Base-by-base conservation (phyloP, 805 yeast genomes). In the Wickerhamia fluorescens region DNA sequence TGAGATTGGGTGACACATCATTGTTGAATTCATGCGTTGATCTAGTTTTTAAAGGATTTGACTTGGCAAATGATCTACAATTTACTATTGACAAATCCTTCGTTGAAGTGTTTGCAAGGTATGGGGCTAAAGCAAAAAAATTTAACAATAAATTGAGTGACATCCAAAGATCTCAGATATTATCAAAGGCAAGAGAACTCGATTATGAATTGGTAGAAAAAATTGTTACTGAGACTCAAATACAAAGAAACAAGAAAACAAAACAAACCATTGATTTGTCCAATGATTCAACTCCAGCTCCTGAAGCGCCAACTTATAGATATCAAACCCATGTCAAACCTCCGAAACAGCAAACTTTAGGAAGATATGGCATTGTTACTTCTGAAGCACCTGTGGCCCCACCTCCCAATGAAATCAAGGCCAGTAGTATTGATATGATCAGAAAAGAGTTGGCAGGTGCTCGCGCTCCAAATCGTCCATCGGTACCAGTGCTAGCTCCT, bases 1-100 rank as follows among this genome's bases (percentile, higher is more conserved):
- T 89, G 16, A 67, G 92, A 35, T 61, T 89, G 26, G 85, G 89
- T 35, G 96, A 88, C 52, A 62, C 72, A 5, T 81, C 86, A 2
- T 60, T 89, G 25, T 58, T 84, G 25, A 68, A 68, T 15, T 71
- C 85, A 1, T 85, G 95, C 61, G 88, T 84, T 5, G 66, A 68
- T 14, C 59, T 86, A 26, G 80, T 83, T 4, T 68, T 76, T 28
- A 68, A 71, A 24, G 75, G 85, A 0, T 62, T 86, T 25, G 82
- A 77, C 40, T 52, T 82, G 24, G 83, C 87, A 0, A 53, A 58
- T 17, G 78, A 73, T 23, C 57, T 76, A 22, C 47, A 67, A 8
- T 62, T 79, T 16, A 45, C 49, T 3, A 63, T 80, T 13, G 78
- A 75, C 22, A 66, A 62, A 3, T 61, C 61, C 2, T 61, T 83